Evolutionary conservation across 192 early-diverging fungal genomes (phyloP).

Genomic region (Kappamyces sp.): DNA sequence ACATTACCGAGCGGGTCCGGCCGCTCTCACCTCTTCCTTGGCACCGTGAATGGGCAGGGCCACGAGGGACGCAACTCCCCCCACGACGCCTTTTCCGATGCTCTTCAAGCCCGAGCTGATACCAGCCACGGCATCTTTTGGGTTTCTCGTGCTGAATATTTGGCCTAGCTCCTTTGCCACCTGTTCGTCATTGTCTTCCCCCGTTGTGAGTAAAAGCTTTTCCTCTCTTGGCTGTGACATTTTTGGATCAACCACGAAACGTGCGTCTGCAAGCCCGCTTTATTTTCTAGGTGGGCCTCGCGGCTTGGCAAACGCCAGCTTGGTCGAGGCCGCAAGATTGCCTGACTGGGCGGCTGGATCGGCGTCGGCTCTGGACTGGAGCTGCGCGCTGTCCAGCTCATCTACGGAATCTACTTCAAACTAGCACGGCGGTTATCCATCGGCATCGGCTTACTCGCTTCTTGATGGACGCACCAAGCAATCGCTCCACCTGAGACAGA

Average conservation of each 20-base stretch:
- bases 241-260: too few species aligned
- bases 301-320: constrained; percentile 23
- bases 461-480: constrained; percentile 46
- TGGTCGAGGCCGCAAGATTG: constrained; percentile 3
- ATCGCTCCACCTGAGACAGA: constrained; percentile 47
- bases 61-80: constrained; percentile 24
- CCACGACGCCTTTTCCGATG: constrained; percentile 25
- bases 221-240: too few species aligned
- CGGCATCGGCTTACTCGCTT: constrained; percentile 45
- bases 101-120: constrained; percentile 25
- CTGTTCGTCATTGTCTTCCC: too few species aligned
- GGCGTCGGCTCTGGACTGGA: not conserved
- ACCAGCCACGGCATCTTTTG: constrained; percentile 29
- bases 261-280: not conserved
- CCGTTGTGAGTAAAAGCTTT: too few species aligned
- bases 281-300: not conserved
- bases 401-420: constrained; percentile 26
- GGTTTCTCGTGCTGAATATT: constrained; percentile 20
- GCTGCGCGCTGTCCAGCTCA: constrained; percentile 17
- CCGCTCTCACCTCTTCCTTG: constrained; percentile 17
- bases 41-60: constrained; percentile 27
- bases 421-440: constrained; percentile 1
- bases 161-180: too few species aligned
- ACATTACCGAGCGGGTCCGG: too few species aligned
- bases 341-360: constrained; percentile 3